A percentile compares a stretch with the other conserved stretches of the same genome.
phyloP scores from a whole-genome alignment of 2,329 filamentous ascomycete species.

The Diplodia scrobiculata region DNA sequence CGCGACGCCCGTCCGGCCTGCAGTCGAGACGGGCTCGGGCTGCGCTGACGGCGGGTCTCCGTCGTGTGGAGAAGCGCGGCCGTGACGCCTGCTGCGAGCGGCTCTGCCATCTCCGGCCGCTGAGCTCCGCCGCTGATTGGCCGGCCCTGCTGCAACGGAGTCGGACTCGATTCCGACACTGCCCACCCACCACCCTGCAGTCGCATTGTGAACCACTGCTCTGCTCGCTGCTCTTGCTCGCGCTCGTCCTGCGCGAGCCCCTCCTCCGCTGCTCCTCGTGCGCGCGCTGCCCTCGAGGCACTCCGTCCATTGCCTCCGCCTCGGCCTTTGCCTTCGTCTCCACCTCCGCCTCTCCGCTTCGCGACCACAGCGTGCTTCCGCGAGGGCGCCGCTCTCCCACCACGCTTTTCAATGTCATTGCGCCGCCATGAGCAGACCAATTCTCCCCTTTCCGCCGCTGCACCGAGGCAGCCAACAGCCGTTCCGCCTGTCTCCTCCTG shows the following conservation, averaged over 20 bases:
- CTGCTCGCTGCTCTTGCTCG: conserved; percentile 4
- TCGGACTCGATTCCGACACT: conserved; percentile 8
- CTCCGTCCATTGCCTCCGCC: background rate
- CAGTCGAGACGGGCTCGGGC: background rate
- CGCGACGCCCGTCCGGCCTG: background rate
- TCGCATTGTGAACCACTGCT: conserved; percentile 19
- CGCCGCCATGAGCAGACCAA: conserved; percentile 41
- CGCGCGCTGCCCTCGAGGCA: background rate
- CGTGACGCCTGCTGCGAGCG: conserved; percentile 17
- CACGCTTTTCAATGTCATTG: conserved; percentile 42
- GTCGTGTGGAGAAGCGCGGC: conserved; percentile 12
- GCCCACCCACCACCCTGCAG: conserved; percentile 13
- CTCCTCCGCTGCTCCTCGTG: background rate
- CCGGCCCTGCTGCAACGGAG: conserved; percentile 1
- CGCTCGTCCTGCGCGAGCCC: conserved; percentile 3
- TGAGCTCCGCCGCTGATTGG: conserved; percentile 4
- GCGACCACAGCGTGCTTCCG: conserved; percentile 11
- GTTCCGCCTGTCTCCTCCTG: conserved; percentile 17
- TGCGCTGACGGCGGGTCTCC: background rate
- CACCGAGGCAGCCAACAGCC: conserved; percentile 10
- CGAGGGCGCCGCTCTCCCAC: conserved; percentile 3
- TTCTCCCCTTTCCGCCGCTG: conserved; percentile 28
- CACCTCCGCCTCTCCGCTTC: background rate
- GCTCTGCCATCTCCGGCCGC: conserved; percentile 4
- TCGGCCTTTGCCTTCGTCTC: background rate